These are phyloP conservation scores for Globisporangium radiosum DNA, from an alignment of 352 stramenopile species.

Conservation along the genomic window DNA sequence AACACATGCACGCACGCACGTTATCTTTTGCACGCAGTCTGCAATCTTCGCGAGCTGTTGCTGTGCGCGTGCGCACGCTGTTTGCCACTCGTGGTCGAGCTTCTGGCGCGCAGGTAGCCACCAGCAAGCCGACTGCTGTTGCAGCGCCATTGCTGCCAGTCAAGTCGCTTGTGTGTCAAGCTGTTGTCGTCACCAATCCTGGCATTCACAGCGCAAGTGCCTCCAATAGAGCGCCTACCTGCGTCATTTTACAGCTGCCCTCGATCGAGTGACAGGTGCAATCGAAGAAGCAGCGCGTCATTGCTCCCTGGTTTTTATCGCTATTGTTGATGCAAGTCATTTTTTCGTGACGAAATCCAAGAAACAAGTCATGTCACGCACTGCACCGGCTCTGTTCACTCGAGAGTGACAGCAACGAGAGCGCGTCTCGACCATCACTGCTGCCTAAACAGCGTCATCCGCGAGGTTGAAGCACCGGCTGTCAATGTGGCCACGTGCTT, in stretches of 20 bases:
- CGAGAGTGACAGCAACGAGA: too few species aligned
- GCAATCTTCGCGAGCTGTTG: constrained; percentile 60
- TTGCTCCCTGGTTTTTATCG: not conserved
- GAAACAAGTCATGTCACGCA: too few species aligned
- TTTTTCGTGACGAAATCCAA: too few species aligned
- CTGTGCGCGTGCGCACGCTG: constrained; percentile 33
- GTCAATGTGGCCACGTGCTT: too few species aligned
- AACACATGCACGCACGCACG: constrained; percentile 26
- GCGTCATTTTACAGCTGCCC: too few species aligned
- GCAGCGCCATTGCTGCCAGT: constrained; percentile 1
- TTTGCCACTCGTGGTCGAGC: constrained; percentile 61
- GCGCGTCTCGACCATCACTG: too few species aligned
- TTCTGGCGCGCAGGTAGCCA: constrained; percentile 56
- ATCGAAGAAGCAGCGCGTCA: not conserved
- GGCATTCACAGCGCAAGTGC: too few species aligned
- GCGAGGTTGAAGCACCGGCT: too few species aligned
- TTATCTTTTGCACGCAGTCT: constrained; percentile 70
- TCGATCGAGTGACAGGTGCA: too few species aligned
- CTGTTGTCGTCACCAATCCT: not conserved
- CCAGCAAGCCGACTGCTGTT: constrained; percentile 38
- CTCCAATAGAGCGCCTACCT: not conserved
- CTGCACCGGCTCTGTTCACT: too few species aligned
- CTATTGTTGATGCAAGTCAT: too few species aligned
- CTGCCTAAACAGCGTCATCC: too few species aligned
- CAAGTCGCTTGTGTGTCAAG: not conserved